Conservation (phyloP, 768 basidiomycete species). For the Trametes punicea region DNA sequence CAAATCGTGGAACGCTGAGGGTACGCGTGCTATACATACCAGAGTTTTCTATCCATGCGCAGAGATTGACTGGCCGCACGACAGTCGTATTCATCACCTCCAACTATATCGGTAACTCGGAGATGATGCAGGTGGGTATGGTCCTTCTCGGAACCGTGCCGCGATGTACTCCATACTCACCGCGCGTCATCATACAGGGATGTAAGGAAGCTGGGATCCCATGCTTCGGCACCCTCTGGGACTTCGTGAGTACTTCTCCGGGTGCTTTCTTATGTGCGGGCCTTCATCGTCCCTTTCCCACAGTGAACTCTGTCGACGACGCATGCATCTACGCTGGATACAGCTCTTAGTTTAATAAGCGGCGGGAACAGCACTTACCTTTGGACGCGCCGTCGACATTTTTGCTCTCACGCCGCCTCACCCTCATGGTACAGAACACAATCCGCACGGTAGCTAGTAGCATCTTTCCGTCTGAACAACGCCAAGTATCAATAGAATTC, state of each 20-base stretch:
- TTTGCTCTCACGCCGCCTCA: neutral
- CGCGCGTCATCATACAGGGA: slow-evolving; percentile 10
- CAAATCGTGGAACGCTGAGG: slow-evolving; percentile 69
- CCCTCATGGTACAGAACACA: slow-evolving; percentile 12
- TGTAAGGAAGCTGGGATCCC: slow-evolving; percentile 24
- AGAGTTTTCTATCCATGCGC: neutral
- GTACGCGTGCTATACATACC: slow-evolving; percentile 12
- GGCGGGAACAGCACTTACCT: slow-evolving; percentile 6
- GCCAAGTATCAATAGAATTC: slow-evolving; percentile 5
- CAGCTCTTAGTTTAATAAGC: slow-evolving; percentile 10
- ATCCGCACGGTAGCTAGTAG: slow-evolving; percentile 7
- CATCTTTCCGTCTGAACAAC: neutral
- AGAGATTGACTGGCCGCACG: neutral
- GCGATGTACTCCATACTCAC: neutral
- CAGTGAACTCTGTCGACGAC: slow-evolving; percentile 5
- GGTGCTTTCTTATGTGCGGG: neutral
- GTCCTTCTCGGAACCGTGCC: neutral
- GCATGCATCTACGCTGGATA: neutral
- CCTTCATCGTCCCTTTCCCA: neutral
- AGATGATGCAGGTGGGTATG: slow-evolving; percentile 75
- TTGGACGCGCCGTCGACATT: slow-evolving; percentile 8
- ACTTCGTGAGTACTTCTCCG: slow-evolving; percentile 28
- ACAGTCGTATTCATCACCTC: slow-evolving; percentile 75
- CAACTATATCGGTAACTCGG: slow-evolving; percentile 74
- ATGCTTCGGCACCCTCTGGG: slow-evolving; percentile 32